Evolutionary conservation across 2,329 filamentous ascomycete genomes (phyloP).

Genomic region (Gnomoniopsis sp.): DNA sequence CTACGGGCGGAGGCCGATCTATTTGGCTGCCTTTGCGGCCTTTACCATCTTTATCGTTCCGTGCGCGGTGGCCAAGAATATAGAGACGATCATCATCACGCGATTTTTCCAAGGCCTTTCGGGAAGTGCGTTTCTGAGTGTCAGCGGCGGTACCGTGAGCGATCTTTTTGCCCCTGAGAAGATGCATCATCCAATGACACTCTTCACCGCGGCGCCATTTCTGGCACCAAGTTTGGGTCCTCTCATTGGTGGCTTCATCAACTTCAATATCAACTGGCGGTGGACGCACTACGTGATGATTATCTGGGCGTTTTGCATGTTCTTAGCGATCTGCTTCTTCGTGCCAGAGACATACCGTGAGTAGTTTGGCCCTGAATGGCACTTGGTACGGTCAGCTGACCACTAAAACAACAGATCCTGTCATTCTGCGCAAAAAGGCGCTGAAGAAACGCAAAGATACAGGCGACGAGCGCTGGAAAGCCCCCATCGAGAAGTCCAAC

Average conservation of each 20-base stretch:
- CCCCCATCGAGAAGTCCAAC: constrained; percentile 70
- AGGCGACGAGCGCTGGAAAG: constrained; percentile 71
- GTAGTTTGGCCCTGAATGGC: constrained; percentile 21
- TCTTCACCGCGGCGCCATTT: constrained; percentile 68
- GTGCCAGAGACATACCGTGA: constrained; percentile 84
- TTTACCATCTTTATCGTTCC: constrained; percentile 81
- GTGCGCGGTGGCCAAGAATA: constrained; percentile 75
- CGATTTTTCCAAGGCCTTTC: constrained; percentile 76
- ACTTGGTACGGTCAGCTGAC: background rate
- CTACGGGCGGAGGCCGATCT: constrained; percentile 79
- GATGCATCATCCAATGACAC: constrained; percentile 77
- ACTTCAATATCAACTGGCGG: constrained; percentile 69
- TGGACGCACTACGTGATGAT: constrained; percentile 84
- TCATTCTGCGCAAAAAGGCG: constrained; percentile 72
- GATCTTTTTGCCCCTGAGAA: constrained; percentile 70
- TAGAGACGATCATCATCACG: constrained; percentile 72
- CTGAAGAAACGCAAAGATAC: constrained; percentile 67
- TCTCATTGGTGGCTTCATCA: constrained; percentile 75
- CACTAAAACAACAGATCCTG: constrained; percentile 43
- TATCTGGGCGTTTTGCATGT: constrained; percentile 71
- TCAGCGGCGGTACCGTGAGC: constrained; percentile 82
- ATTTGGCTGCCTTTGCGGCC: constrained; percentile 68
- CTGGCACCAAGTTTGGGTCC: constrained; percentile 59
- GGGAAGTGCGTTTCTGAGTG: constrained; percentile 65
- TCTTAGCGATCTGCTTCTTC: constrained; percentile 62